Base-by-base conservation (phyloP, 495 filamentous ascomycete genomes). In the Tuber indicum region DNA sequence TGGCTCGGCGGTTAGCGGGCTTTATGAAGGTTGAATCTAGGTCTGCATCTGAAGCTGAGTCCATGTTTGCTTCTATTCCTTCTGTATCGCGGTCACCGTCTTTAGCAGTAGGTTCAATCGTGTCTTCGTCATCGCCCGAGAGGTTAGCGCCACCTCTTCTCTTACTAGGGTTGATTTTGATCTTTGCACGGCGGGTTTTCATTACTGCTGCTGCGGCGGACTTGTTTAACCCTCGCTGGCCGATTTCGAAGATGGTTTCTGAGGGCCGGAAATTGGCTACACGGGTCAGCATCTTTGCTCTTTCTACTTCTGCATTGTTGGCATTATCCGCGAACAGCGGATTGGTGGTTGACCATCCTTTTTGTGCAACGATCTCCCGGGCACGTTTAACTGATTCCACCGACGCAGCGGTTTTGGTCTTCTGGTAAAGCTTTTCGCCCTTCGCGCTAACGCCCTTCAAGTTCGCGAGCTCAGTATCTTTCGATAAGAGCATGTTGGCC, bases 181-280 rank as follows among this genome's bases (percentile, higher is more conserved):
- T 87, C 87, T 90, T 87, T 86, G 89, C 84, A 84, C 91, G 86
- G 71, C 90, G 85, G 23, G 86, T 87, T 75, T 91, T 91, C 87
- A 97, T 93, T 39, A 96, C 87, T 70, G 97, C 92, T 14, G 92
- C 92, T 16, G 93, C 89, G 81, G 92, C 93, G 75, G 86, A 88
- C 70, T 88, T 87, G 41, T 88, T 87, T 76, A 87, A 88, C 23
- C 91, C 89, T 75, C 89, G 87, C 75, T 91, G 90, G 4, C 94
- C 92, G 77, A 97, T 90, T 83, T 99, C 96, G 81, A 99, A 98
- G 39, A 99, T 91, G 0, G 96, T 97, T 82, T 99, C 96, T 72
- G 90, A 87, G 1, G 96, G 96, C 80, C 94, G 88, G 86, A 94
- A 98, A 3, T 90, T 90, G 79, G 92, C 92, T 71, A 99, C 91